Base-by-base conservation (phyloP, 306 rosid genomes). In the Spatholobus suberectus region DNA sequence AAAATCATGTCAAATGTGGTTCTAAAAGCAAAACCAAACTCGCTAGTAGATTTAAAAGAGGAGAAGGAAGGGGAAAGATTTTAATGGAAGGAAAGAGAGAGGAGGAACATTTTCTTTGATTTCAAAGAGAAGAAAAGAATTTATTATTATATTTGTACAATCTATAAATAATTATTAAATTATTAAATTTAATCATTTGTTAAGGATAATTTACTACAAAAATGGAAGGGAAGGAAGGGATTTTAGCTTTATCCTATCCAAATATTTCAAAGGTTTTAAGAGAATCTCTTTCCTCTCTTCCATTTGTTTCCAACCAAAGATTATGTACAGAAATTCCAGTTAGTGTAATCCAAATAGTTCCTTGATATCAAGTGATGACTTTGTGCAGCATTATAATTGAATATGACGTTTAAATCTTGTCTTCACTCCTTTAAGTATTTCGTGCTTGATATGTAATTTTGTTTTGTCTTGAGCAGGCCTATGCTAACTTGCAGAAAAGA, bases 401-500 rank as follows among this genome's bases (percentile, higher is more conserved):
- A 49, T 46, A 46, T 46, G 23, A 11, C 35, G 29, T 61, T 61
- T 46, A 58, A 27, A 12, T 46, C 6, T 78, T 5, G 24, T 55
- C 46, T 41, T 73, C 61, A 71, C 20, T 29, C 11, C 11, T 38
- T 34, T 40, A 35, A 62, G 43, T 55, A 55, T 69, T 38, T 63
- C 21, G 23, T 32, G 18, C 37, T 77, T 63, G 18, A 55, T 11
- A 23, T n/a, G 0, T 21, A 54, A 32, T 24, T 75, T 79, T 62
- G 55, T 35, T 84, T 35, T 84, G 75, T 70, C 49, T 21, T 70
- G 46, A 32, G 34, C 82, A 85, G 84, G 85, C 66, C n/a, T 61
- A 69, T 69, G 76, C 69, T 75, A 62, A 44, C 84, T 62, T 55
- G 46, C 76, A 32, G 41, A 87, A 87, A 76, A 87, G 88, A 80